A percentile compares a stretch with the other conserved stretches of the same genome.
Evolutionary conservation across 2,329 filamentous ascomycete species (phyloP).

Genomic region (Periconia macrospinosa): DNA sequence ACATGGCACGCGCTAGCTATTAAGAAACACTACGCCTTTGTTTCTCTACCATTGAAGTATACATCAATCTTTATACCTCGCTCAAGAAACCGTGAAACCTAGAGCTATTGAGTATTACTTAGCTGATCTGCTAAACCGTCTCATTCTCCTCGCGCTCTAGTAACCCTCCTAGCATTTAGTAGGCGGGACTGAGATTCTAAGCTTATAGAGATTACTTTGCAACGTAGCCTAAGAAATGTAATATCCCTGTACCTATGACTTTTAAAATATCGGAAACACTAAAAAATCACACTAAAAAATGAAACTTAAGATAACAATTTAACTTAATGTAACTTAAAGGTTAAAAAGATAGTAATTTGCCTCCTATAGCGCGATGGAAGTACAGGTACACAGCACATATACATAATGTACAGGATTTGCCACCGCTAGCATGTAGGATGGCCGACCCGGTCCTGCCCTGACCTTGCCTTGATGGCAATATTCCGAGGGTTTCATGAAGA

Average conservation of each 20-base stretch:
- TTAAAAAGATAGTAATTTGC: background rate
- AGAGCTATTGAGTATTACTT: background rate
- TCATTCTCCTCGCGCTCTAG: background rate
- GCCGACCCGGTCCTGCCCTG: background rate
- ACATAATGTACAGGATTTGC: background rate
- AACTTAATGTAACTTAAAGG: background rate
- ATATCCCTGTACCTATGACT: background rate
- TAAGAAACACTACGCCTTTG: background rate
- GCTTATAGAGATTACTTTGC: background rate
- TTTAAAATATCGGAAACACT: background rate
- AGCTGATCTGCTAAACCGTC: background rate
- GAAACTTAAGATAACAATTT: background rate
- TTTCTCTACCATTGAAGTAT: background rate
- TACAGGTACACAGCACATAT: background rate
- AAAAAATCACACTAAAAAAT: background rate
- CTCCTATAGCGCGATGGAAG: background rate
- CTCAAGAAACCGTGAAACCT: background rate
- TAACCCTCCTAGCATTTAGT: background rate
- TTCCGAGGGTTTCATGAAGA: too few species aligned
- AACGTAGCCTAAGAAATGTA: background rate
- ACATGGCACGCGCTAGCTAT: background rate
- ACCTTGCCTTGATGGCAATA: background rate
- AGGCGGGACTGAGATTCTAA: background rate
- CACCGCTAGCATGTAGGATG: background rate
- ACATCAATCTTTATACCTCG: background rate